Evolutionary conservation across 176 grass and related monocot genomes (phyloP), one percentile per base, ranked within the genome.

Genomic region (Oropetium thomaeum): DNA sequence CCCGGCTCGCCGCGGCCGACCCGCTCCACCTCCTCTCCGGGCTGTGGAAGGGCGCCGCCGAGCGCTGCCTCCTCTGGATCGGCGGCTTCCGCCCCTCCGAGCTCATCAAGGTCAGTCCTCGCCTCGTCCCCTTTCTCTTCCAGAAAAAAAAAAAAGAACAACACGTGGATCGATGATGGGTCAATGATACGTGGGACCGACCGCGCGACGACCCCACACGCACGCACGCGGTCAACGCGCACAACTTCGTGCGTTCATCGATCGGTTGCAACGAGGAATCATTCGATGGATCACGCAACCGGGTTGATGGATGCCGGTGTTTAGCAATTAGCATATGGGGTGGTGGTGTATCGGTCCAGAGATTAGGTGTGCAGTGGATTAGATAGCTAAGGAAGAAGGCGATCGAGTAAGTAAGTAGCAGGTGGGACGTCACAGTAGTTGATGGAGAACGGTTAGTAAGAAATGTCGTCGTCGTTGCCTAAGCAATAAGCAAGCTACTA

Each of bases 21-120:
- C 84, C 86, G 33, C 83, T 91, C 68, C 89, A 91, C 72, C 84
- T 91, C 73, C 55, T 87, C 76, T 87, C 77, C 77, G 89, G 89
- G 67, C 59, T 72, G 2, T 91, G 89, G 89, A 62, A 78, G 67
- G 71, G 72, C 59, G 73, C 82, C 20, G 82, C 83, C 22, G 87
- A 89, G 58, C 82, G 74, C 34, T 85, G 87, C 82, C 85, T 89
- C 62, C 74, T 89, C 51, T 89, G 87, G 87, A 85, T 89, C 54
- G 83, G 79, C 22, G 83, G 74, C 62, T 89, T 85, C 79, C 87
- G 87, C 28, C 82, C 87, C 28, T 89, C 87, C 49, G 79, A 85
- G 19, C 28, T 89, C 62, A 58, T 89, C 78, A 85, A 89, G 87
- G 87, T 85, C 12, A 42, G 10, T 42, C 5, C 6, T 37, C 35